phyloP scores from a whole-genome alignment of 2,329 filamentous ascomycete species.

The Rhynchosporium graminicola region DNA sequence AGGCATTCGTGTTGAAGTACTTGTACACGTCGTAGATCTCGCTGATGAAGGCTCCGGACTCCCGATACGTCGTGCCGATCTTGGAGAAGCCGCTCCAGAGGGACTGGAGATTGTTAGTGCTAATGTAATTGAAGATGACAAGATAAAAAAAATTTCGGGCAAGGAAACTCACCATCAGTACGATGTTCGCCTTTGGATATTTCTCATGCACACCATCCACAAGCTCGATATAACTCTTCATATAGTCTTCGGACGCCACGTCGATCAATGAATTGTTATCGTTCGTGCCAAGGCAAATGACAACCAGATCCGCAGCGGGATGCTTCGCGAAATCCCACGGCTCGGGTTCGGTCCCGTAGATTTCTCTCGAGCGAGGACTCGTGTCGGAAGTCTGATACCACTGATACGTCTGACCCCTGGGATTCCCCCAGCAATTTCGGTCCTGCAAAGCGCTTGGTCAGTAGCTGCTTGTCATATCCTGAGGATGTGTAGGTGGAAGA shows the following conservation, averaged over 20 bases:
- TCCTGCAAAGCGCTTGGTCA: conserved; percentile 33
- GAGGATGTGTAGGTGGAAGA: too few species aligned
- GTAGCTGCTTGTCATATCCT: too few species aligned
- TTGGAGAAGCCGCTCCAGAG: conserved; percentile 57
- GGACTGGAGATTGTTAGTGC: conserved; percentile 41
- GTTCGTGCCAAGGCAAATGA: conserved; percentile 52
- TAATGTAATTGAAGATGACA: too few species aligned
- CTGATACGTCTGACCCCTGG: conserved; percentile 53
- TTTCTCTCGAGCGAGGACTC: conserved; percentile 30
- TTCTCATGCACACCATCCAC: conserved; percentile 50
- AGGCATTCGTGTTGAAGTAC: conserved; percentile 52
- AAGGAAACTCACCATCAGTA: conserved; percentile 43
- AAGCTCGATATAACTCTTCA: conserved; percentile 47
- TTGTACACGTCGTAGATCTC: conserved; percentile 54
- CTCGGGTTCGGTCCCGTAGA: conserved; percentile 45
- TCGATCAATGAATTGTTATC: conserved; percentile 47
- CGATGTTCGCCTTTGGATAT: conserved; percentile 49
- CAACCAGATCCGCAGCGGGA: conserved; percentile 47
- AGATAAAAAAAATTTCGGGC: not conserved
- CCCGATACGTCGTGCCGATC: conserved; percentile 51
- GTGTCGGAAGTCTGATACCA: conserved; percentile 60
- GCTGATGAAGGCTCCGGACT: conserved; percentile 48
- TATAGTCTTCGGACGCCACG: conserved; percentile 44
- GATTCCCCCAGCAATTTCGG: conserved; percentile 55
- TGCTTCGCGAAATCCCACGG: conserved; percentile 49